Percentiles rank a stretch among this genome's conserved stretches.
These are phyloP conservation scores for Colletotrichum siamense DNA, from an alignment of 2,329 filamentous ascomycete genomes.

Conservation along the genomic window DNA sequence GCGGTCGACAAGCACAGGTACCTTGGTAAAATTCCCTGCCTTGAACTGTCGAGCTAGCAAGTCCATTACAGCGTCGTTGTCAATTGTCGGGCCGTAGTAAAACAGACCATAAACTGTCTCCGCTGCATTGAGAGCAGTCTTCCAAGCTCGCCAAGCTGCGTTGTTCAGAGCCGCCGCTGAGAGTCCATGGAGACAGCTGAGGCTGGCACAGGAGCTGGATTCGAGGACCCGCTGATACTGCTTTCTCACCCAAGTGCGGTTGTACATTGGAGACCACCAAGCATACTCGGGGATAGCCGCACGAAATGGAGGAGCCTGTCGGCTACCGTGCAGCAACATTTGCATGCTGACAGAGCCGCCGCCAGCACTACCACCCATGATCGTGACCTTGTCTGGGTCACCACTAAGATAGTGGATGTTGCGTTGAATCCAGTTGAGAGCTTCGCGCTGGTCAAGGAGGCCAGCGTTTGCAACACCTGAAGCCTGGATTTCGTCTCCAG, in stretches of 20 bases:
- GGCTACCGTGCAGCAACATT: neutral
- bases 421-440: neutral
- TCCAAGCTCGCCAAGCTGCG: neutral
- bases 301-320: neutral
- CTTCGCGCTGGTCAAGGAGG: neutral
- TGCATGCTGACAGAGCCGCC: neutral
- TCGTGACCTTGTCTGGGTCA: neutral
- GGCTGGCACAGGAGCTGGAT: neutral
- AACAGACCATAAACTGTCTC: neutral
- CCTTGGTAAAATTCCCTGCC: neutral
- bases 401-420: neutral
- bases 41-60: neutral
- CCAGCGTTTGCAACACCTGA: neutral
- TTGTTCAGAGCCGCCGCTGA: neutral
- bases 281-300: neutral
- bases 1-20: neutral
- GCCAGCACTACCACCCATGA: neutral
- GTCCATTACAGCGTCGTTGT: neutral
- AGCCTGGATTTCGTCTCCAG: neutral
- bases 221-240: neutral
- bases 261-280: neutral
- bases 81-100: neutral
- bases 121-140: neutral
- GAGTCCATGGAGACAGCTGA: neutral
- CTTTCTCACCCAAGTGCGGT: neutral